Evolutionary conservation across 345 rosid genomes (phyloP), one percentile per base, ranked within the genome.

Genomic region (Carallia pectinifolia): DNA sequence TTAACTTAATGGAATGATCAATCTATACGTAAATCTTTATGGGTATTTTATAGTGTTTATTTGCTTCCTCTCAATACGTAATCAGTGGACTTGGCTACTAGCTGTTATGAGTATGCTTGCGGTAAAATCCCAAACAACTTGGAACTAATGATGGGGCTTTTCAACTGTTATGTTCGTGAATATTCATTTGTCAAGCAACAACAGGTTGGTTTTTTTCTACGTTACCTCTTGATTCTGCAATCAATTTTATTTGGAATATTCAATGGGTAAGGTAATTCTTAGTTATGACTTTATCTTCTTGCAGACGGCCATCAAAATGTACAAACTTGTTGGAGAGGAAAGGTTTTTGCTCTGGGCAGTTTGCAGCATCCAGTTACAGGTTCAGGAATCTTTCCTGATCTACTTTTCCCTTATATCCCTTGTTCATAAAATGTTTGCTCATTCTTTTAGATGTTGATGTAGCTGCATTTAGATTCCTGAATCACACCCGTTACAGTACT

Each of bases 351-450:
- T 95, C 37, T 92, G 99, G 99, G 97, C 99, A 61, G 97, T 95
- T 78, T 92, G 98, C 83, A 95, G 98, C 90, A 89, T 92, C 82
- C 99, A 95, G 40, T 86, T 95, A 73, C 99, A 95, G 89, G 99
- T 95, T 83, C 53, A n/a, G 15, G 50, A 5, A 8, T 38, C 37
- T 50, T 37, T 36, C 50, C 33, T 55, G 10, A 16, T 29, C 16
- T 9, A 39, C 31, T 5, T 27, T 8, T 19, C 29, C 19, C 15
- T 33, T 13, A 9, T 23, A 7, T 56, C 2, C 1, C 33, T 15
- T 56, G 13, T 19, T 9, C 1, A 30, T 27, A 23, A 23, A 56
- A 1, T 12, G 23, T 56, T 56, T 27, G 4, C 27, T 23, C 16
- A 9, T 27, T 56, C 27, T 23, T 56, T 23, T 23, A 23, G 60